Evolutionary conservation across 2,329 filamentous ascomycete species (phyloP), one percentile per base, ranked within the genome.

Genomic region (Aureobasidium sp.): DNA sequence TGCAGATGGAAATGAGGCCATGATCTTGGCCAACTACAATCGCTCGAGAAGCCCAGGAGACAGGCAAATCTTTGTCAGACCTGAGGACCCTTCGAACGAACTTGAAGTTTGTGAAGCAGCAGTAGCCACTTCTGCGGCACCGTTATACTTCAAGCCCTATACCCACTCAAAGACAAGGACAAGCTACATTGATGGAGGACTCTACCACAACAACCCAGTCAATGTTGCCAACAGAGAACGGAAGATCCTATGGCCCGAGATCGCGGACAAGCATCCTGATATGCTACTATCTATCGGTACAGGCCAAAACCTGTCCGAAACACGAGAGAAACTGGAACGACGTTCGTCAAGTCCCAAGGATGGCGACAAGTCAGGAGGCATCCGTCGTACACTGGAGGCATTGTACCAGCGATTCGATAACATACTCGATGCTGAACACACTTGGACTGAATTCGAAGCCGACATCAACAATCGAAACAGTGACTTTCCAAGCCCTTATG

Each of bases 151-250:
- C 7, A 30, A 30, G 30, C 30, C 30, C 7, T 82, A 81, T 70
- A 70, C 74, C n/a, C 78, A 83, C 60, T 71, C 74, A 5, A 73
- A 74, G 4, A 78, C 78, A 0, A 75, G 77, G 61, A 73, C 75
- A 5, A 75, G 72, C 0, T 84, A 81, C 63, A 69, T 79, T 0
- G 81, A 82, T 61, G 80, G 79, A 3, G 79, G 75, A 2, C 69
- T 81, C 0, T 75, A 76, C 11, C 76, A 78, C 68, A 78, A 79
- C 63, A 83, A 83, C 47, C 81, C 81, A 2, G 75, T 80, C 25
- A 69, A 72, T 6, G 73, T 82, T 63, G 81, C 81, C 3, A 77
- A 82, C 55, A 69, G 75, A 50, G 80, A 82, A 48, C 64, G 70
- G 25, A 67, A 65, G 21, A 65, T 73, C 3, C 69, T 74, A n/a